Percentiles rank a stretch among this genome's conserved stretches.
These are phyloP conservation scores for Citrus reticulata DNA, from an alignment of 345 rosid species.

Conservation along the genomic window DNA sequence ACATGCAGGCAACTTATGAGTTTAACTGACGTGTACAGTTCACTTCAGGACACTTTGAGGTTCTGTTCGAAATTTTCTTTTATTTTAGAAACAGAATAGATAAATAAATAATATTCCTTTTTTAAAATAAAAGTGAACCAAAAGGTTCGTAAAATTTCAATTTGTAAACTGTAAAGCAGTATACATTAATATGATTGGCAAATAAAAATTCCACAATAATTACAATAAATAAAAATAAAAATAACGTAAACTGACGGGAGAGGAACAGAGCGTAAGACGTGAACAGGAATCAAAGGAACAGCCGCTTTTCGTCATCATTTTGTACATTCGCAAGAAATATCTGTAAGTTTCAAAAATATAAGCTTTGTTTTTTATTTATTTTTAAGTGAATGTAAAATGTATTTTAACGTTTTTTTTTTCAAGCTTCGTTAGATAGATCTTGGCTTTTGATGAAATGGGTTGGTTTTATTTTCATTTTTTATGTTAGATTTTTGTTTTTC, in stretches of 20 bases:
- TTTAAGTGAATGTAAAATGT: background rate
- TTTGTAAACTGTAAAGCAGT: background rate
- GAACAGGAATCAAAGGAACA: background rate
- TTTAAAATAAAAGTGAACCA: too few species aligned
- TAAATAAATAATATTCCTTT: background rate
- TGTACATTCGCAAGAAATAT: background rate
- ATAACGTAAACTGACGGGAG: background rate
- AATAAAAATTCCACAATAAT: background rate
- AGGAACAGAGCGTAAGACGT: background rate
- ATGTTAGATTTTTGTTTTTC: background rate
- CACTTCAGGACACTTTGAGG: background rate
- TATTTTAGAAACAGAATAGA: background rate
- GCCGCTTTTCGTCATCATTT: background rate
- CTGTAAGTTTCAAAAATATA: conserved; percentile 8
- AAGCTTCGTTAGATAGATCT: background rate
- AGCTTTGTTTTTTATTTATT: background rate
- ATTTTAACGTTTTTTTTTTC: background rate
- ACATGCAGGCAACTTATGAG: background rate
- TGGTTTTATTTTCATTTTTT: background rate
- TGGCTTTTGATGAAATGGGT: background rate
- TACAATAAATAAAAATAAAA: background rate
- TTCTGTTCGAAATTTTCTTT: background rate
- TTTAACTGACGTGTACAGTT: background rate
- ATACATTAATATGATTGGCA: background rate
- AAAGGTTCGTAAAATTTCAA: background rate